These are phyloP conservation scores for Tetrapyrgos nigripes DNA, from an alignment of 1,284 basidiomycete genomes.

Conservation along the genomic window DNA sequence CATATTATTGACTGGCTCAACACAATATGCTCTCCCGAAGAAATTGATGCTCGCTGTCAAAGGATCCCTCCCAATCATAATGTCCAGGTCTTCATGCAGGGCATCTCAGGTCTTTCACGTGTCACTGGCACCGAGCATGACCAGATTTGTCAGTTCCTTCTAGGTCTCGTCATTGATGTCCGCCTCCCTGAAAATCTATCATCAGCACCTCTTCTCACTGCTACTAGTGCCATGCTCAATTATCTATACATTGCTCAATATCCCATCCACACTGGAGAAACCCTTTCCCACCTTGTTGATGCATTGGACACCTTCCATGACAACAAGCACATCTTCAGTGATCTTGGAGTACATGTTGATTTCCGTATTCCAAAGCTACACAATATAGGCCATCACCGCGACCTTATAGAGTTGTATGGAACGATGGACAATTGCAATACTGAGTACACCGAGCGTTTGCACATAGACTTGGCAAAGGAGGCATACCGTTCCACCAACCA, in stretches of 20 bases:
- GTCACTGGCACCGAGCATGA: slow-evolving; percentile 28
- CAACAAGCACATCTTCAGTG: slow-evolving; percentile 29
- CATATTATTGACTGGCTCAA: slow-evolving; percentile 31
- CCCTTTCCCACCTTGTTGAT: slow-evolving; percentile 25
- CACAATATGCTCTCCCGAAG: slow-evolving; percentile 15
- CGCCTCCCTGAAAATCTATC: slow-evolving; percentile 35
- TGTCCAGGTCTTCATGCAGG: slow-evolving; percentile 30
- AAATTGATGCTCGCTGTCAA: slow-evolving; percentile 36
- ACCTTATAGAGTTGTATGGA: too few relatives aligned
- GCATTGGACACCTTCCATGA: slow-evolving; percentile 32
- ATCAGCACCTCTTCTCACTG: slow-evolving; percentile 28
- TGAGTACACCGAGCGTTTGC: slow-evolving; percentile 23
- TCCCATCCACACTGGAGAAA: slow-evolving; percentile 25
- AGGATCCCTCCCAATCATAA: slow-evolving; percentile 40
- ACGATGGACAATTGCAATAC: slow-evolving; percentile 33
- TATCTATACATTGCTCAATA: slow-evolving; percentile 37
- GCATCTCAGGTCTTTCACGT: slow-evolving; percentile 26
- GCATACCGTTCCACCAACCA: too few relatives aligned
- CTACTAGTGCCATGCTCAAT: slow-evolving; percentile 35
- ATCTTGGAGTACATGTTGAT: slow-evolving; percentile 26
- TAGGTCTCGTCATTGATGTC: slow-evolving; percentile 33
- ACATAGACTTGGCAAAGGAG: too few relatives aligned
- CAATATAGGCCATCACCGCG: slow-evolving; percentile 15
- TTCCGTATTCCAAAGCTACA: slow-evolving; percentile 39
- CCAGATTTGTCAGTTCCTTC: slow-evolving; percentile 26